Base-by-base conservation (phyloP, 23 red algal genomes). In the Agarophyton chilense region DNA sequence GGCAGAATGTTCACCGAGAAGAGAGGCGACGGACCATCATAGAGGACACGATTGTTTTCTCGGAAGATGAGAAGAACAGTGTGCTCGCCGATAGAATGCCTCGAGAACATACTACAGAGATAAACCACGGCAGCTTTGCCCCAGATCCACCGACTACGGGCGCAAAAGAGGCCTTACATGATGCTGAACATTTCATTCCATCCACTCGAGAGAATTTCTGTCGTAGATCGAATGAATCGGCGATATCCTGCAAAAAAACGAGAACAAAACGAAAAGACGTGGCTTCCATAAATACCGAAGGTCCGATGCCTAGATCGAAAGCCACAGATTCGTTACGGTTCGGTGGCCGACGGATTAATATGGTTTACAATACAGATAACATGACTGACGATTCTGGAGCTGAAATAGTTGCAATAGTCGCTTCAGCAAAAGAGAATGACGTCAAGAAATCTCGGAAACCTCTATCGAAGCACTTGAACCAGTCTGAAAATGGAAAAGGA, bases 351-450 rank as follows among this genome's bases (percentile, higher is more conserved):
- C 18, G 41, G 7, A 49, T 74, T 38, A 47, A 74, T 47, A 74
- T 74, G 43, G 41, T 49, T 12, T 74, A 74, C 14, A 39, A 47
- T 9, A 49, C 40, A 24, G 43, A 47, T 4, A 16, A 35, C 47
- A 4, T 24, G 10, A 35, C 4, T 49, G 40, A 74, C 7, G 68
- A 74, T 26, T 43, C 38, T 46, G 41, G 24, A 11, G 68, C 33
- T 4, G 68, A 74, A 74, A 29, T 74, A 26, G 43, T 74, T 74
- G 68, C 68, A 13, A 35, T 74, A 74, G 68, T 74, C 16, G 21
- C 19, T 12, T 74, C 68, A 24, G 18, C 68, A 49, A 43, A 74
- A 18, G 68, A 49, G 9, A 74, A 29, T 18, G 10, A 49, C 34
- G 6, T 46, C 2, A 74, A 74, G 3, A 34, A 32, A 26, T 12